These are phyloP conservation scores for Wickerhamomyces canadensis DNA, from an alignment of 805 yeast species.

Conservation along the genomic window DNA sequence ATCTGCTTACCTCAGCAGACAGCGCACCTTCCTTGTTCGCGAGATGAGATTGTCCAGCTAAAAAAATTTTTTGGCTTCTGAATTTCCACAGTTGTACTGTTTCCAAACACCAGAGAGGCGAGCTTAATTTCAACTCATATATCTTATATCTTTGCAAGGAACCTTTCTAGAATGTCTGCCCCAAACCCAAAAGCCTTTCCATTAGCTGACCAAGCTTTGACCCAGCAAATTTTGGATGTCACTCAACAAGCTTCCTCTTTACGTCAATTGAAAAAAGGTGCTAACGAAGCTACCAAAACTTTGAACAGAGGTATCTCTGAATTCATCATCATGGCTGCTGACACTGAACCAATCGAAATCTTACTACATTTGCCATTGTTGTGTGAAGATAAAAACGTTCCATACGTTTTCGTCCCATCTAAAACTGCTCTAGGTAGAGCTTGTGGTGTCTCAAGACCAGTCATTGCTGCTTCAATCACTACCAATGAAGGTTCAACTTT, in stretches of 20 bases:
- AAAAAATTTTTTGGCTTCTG: background rate
- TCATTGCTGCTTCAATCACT: constrained; percentile 96
- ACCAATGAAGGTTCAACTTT: constrained; percentile 97
- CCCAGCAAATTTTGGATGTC: constrained; percentile 96
- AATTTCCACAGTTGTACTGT: background rate
- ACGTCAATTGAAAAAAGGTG: constrained; percentile 99
- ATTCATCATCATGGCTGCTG: constrained; percentile 99
- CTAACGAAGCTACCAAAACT: constrained; percentile 99
- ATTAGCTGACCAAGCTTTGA: constrained; percentile 89
- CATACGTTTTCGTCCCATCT: constrained; percentile 97
- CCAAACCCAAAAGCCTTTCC: constrained; percentile 99
- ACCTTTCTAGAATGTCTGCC: constrained; percentile 58
- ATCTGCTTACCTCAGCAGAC: no score
- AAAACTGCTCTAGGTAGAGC: constrained; percentile 99
- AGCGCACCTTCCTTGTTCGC: no score
- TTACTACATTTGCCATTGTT: constrained; percentile 93
- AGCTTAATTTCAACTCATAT: constrained; percentile 15
- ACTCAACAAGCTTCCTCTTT: constrained; percentile 97
- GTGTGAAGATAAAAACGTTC: constrained; percentile 99
- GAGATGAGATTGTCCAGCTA: background rate
- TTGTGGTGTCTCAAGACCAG: constrained; percentile 99
- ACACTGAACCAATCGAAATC: constrained; percentile 98
- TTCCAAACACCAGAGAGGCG: constrained; percentile 21
- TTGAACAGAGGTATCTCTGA: constrained; percentile 99
- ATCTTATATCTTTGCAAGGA: constrained; percentile 32